Evolutionary conservation across 2,329 filamentous ascomycete genomes (phyloP).

Genomic region (Colletotrichum siamense): DNA sequence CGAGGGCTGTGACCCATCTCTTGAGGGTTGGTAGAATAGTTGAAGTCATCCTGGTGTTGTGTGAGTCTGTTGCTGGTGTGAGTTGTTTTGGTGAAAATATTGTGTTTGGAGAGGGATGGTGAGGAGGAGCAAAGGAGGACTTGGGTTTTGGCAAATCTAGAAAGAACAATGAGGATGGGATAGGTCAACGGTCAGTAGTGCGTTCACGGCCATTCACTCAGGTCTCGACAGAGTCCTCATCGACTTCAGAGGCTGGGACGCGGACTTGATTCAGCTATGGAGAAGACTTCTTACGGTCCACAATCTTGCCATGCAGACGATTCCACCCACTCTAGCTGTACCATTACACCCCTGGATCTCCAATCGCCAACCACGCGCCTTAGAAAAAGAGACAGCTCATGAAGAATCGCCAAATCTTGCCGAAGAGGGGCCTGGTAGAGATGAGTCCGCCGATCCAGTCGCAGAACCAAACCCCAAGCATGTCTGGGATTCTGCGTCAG

Average conservation of each 20-base stretch:
- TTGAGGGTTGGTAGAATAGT: neutral
- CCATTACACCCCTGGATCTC: neutral
- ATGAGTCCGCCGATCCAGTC: neutral
- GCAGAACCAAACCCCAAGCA: neutral
- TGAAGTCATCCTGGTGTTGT: neutral
- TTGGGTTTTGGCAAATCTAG: neutral
- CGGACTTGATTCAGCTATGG: neutral
- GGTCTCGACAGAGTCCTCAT: neutral
- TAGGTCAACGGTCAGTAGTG: accelerated
- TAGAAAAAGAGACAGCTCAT: neutral
- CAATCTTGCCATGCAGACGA: accelerated
- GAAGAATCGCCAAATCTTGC: neutral
- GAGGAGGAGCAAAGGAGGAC: neutral
- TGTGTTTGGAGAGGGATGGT: neutral
- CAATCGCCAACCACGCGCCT: neutral
- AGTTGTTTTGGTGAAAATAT: neutral
- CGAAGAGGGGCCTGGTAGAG: accelerated
- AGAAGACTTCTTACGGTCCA: neutral
- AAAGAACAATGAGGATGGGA: neutral
- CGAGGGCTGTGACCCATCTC: neutral
- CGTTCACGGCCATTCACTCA: neutral
- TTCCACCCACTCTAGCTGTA: neutral
- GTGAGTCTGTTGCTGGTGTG: neutral
- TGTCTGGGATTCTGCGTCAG: neutral
- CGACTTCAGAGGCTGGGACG: neutral